Evolutionary conservation across 768 basidiomycete genomes (phyloP).

Genomic region (Lentinus brumalis): DNA sequence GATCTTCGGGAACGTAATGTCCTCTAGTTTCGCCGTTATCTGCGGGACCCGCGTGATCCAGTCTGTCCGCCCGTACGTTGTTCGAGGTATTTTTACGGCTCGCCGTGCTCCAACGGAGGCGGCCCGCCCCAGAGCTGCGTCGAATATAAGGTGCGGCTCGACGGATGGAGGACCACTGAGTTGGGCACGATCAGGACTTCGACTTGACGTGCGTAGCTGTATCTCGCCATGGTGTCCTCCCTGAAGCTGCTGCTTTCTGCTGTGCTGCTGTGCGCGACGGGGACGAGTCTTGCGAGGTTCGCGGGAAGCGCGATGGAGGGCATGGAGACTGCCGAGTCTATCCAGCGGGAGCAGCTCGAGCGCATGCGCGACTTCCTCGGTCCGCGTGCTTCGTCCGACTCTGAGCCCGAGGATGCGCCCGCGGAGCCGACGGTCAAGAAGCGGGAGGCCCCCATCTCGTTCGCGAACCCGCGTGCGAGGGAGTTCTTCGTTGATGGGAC

Average conservation of each 20-base stretch:
- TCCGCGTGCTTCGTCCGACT: constrained; percentile 11
- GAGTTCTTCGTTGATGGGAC: constrained; percentile 40
- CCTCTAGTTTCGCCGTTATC: background rate
- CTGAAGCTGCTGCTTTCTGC: constrained; percentile 3
- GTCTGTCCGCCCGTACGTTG: background rate
- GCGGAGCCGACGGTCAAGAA: background rate
- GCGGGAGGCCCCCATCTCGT: constrained; percentile 23
- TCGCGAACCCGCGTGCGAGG: constrained; percentile 24
- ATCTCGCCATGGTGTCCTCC: background rate
- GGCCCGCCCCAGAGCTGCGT: background rate
- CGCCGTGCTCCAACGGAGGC: background rate
- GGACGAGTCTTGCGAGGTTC: constrained; percentile 12
- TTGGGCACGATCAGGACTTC: background rate
- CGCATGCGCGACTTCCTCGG: constrained; percentile 30
- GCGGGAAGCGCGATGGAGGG: constrained; percentile 28
- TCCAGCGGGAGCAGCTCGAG: constrained; percentile 30
- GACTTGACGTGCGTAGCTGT: too few species aligned
- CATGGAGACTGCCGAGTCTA: constrained; percentile 27
- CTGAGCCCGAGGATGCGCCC: background rate
- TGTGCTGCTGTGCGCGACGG: constrained; percentile 9
- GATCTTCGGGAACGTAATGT: background rate
- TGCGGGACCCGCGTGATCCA: background rate
- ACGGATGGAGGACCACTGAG: background rate
- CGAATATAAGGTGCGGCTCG: background rate
- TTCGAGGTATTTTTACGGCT: background rate